phyloP scores from a whole-genome alignment of 305 asterid species.

The Fraxinus velutina region DNA sequence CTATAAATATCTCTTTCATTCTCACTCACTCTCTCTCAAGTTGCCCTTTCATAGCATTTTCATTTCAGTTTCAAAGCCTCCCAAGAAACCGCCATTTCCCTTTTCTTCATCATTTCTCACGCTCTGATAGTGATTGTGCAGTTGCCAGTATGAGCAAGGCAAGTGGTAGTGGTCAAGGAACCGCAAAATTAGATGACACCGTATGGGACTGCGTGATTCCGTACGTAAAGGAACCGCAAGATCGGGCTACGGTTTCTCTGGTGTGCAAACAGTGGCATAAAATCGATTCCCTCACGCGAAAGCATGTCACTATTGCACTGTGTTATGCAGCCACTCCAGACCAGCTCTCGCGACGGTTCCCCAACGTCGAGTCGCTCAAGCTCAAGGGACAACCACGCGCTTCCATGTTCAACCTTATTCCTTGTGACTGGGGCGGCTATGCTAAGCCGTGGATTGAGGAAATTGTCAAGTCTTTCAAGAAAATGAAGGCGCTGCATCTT shows the following conservation, averaged over 20 bases:
- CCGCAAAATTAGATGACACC: neutral
- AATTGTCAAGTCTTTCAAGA: conserved; percentile 30
- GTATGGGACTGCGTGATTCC: conserved; percentile 80
- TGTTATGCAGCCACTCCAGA: conserved; percentile 70
- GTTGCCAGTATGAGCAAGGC: neutral
- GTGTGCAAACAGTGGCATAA: conserved; percentile 62
- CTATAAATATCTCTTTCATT: neutral
- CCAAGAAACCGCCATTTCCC: neutral
- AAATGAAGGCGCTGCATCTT: conserved; percentile 69
- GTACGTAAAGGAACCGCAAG: conserved; percentile 62
- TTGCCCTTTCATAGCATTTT: neutral
- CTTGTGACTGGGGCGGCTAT: neutral
- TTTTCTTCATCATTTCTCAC: neutral
- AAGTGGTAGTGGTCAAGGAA: neutral
- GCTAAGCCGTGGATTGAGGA: conserved; percentile 73
- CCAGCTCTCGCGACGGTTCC: conserved; percentile 56
- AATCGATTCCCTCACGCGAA: conserved; percentile 75
- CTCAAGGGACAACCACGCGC: conserved; percentile 30
- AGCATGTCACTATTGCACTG: conserved; percentile 76
- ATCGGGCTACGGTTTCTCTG: conserved; percentile 58
- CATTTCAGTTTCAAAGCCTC: neutral
- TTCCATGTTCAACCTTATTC: too few relatives aligned
- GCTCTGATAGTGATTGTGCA: neutral
- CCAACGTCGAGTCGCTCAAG: conserved; percentile 69
- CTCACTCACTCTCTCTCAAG: neutral